Conservation (phyloP, 2,329 filamentous ascomycete genomes). For the Alternaria ethzedia region DNA sequence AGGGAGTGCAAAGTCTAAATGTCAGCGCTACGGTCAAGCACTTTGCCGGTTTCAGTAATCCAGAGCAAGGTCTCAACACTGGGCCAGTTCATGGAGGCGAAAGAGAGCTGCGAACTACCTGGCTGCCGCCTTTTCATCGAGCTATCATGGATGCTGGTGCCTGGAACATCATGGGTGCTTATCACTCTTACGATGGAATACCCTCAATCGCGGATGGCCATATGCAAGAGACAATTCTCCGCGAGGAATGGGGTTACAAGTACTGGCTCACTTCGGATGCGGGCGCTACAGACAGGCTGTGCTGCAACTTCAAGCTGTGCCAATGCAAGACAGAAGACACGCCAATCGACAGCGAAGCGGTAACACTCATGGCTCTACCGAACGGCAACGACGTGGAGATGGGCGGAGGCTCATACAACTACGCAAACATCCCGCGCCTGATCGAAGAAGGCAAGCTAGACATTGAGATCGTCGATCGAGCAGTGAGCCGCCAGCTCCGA, state of each 20-base stretch:
- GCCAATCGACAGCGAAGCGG: slow-evolving; percentile 69
- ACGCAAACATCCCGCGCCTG: slow-evolving; percentile 69
- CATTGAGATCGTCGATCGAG: slow-evolving; percentile 66
- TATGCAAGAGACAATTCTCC: slow-evolving; percentile 68
- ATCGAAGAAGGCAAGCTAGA: slow-evolving; percentile 67
- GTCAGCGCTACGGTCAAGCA: slow-evolving; percentile 79
- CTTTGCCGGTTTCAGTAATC: slow-evolving; percentile 71
- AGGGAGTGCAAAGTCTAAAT: slow-evolving; percentile 67
- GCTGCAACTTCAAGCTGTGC: slow-evolving; percentile 69
- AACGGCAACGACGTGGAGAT: slow-evolving; percentile 78
- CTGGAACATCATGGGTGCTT: slow-evolving; percentile 74
- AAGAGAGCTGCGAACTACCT: slow-evolving; percentile 61
- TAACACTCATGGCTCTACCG: slow-evolving; percentile 68
- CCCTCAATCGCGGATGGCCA: slow-evolving; percentile 71
- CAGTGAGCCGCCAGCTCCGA: slow-evolving; percentile 69
- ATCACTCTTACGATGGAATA: slow-evolving; percentile 76
- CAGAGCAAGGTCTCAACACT: slow-evolving; percentile 76
- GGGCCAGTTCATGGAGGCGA: slow-evolving; percentile 65
- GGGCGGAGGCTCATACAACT: slow-evolving; percentile 75
- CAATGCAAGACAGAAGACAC: slow-evolving; percentile 48
- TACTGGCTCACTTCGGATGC: slow-evolving; percentile 73
- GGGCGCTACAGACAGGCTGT: slow-evolving; percentile 73
- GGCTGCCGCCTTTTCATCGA: slow-evolving; percentile 67
- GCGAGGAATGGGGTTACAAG: slow-evolving; percentile 75
- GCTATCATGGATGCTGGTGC: slow-evolving; percentile 74